Conservation (phyloP, 2,329 filamentous ascomycete species). For the Macrophomina tecta region DNA sequence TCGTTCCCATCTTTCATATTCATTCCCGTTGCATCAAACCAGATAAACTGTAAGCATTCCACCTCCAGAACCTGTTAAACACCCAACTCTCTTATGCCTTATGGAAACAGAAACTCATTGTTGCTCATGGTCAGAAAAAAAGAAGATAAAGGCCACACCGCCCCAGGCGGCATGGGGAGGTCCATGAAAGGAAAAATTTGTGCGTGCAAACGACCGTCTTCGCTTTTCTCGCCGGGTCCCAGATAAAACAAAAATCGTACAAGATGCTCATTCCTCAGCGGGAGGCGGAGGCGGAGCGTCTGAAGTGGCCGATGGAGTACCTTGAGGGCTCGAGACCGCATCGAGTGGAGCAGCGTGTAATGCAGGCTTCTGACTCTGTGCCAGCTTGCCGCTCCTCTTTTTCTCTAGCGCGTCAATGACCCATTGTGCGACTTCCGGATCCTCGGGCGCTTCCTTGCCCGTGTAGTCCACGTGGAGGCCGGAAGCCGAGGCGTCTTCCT, state of each 20-base stretch:
- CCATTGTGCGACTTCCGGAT: slow-evolving; percentile 87
- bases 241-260: slow-evolving; percentile 13
- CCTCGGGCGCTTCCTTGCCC: slow-evolving; percentile 48
- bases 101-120: slow-evolving; percentile 17
- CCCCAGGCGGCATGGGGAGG: neutral
- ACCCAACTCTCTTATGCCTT: slow-evolving; percentile 16
- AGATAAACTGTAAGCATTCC: neutral
- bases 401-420: slow-evolving; percentile 74
- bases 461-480: slow-evolving; percentile 43
- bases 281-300: neutral
- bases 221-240: slow-evolving; percentile 16
- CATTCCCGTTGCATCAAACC: neutral
- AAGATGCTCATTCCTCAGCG: neutral
- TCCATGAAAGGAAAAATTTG: neutral
- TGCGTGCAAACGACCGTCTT: slow-evolving; percentile 7
- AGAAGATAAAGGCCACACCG: neutral
- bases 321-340: slow-evolving; percentile 21
- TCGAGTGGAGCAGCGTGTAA: slow-evolving; percentile 23
- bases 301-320: slow-evolving; percentile 1
- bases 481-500: slow-evolving; percentile 32
- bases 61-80: neutral
- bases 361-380: slow-evolving; percentile 71
- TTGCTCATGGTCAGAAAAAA: slow-evolving; percentile 11
- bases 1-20: neutral
- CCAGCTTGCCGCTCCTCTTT: slow-evolving; percentile 64